Conservation (phyloP, 2,329 filamentous ascomycete genomes). For the Penicillium sp. region DNA sequence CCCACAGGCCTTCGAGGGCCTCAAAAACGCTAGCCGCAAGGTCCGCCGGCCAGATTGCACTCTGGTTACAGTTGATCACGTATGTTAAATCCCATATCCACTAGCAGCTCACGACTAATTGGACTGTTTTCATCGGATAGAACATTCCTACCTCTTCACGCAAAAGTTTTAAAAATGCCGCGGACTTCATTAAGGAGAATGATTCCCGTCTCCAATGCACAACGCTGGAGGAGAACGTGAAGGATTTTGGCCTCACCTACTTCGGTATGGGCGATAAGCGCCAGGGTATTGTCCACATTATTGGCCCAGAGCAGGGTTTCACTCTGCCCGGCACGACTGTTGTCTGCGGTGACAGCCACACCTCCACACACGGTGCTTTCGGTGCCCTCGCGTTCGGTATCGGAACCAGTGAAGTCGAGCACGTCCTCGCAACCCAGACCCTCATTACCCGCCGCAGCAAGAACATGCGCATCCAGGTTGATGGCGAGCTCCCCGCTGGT, state of each 20-base stretch:
- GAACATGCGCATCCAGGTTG: conserved; percentile 97
- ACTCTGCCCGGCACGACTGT: conserved; percentile 95
- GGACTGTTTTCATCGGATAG: conserved; percentile 47
- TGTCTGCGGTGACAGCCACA: conserved; percentile 97
- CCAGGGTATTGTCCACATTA: conserved; percentile 97
- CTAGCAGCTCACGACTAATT: not conserved
- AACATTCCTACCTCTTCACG: conserved; percentile 91
- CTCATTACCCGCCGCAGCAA: conserved; percentile 93
- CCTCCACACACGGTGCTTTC: conserved; percentile 95
- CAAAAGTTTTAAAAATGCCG: conserved; percentile 91
- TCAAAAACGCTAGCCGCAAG: conserved; percentile 81
- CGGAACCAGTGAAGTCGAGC: conserved; percentile 96
- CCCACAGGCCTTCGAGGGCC: conserved; percentile 95
- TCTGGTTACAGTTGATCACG: conserved; percentile 92
- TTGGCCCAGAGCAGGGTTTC: conserved; percentile 97
- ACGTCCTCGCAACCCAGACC: conserved; percentile 94
- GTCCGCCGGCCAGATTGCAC: conserved; percentile 96
- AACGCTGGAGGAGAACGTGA: conserved; percentile 95
- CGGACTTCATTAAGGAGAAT: conserved; percentile 89
- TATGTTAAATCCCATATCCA: conserved; percentile 53
- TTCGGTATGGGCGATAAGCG: conserved; percentile 95
- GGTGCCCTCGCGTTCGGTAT: conserved; percentile 94
- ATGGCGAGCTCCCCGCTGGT: conserved; percentile 83
- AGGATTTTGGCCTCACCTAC: conserved; percentile 93
- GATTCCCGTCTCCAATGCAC: conserved; percentile 92